Evolutionary conservation across 2,329 filamentous ascomycete genomes (phyloP), one percentile per base, ranked within the genome.

Genomic region (Cladosporium velox): DNA sequence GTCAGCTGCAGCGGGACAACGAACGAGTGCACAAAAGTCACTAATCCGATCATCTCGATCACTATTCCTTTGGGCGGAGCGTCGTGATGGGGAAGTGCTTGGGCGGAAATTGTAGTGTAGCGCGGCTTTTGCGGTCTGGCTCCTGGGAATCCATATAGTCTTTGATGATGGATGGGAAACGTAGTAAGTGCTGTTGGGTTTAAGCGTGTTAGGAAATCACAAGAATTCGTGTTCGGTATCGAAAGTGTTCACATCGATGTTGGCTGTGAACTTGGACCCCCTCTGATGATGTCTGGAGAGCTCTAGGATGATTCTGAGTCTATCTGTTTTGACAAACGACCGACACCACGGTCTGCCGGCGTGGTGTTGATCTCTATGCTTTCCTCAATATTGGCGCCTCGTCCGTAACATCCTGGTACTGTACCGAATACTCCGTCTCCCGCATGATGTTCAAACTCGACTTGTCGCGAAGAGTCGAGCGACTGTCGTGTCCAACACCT

Each of bases 1-100:
- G 59, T 76, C 58, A 70, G 65, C 52, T 76, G 74, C 60, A 65
- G 73, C 65, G 71, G 72, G 12, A 66, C 51, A 24, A 21, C 59
- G 24, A 70, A 69, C 54, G 67, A 64, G 47, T 71, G 71, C 51
- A 66, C 66, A 2, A 58, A 28, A 7, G 32, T 58, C 28, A 30
- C 52, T 2, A 35, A 57, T 12, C 52, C 52, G 15, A n/a, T 57
- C 11, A 57, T 57, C 49, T 30, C 24, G 12, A 28, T 26, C 12
- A 30, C 10, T 4, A 47, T 47, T 4, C 41, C 41, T 12, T 21
- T 52, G 49, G 49, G 49, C 26, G 49, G 4, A 14, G 1, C 24
- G 6, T 52, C 49, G 21, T 26, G 24, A 52, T 30, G 1, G 18
- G 24, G 2, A 15, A 3, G 6, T 3, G 24, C 24, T 5, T 30